Base-by-base conservation (phyloP, 352 stramenopile species). In the Phytophthora chlamydospora region DNA sequence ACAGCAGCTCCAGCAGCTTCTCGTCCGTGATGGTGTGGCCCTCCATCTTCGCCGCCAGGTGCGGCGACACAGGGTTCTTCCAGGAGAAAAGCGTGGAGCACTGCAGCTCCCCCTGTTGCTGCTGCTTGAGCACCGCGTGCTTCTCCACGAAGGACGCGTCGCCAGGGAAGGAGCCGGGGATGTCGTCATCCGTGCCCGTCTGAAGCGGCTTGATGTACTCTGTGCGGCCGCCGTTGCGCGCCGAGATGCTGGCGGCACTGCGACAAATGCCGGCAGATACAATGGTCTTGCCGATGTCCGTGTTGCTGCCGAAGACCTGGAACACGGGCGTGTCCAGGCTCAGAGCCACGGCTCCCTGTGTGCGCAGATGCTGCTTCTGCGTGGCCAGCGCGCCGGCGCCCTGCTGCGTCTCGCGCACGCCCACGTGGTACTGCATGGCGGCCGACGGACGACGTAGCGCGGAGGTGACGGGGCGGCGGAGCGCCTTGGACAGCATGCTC, bases 191-290 rank as follows among this genome's bases (percentile, higher is more conserved):
- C 1, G 74, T 88, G 14, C 97, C 97, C 6, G 96, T 99, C 73
- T 99, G 97, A 46, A 99, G 75, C 9, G 97, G 97, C 76, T 99
- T 99, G 66, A 99, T 97, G 80, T 99, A 99, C 43, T 62, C 73
- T 6, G 93, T 80, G n/a, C 62, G 71, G 3, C 57, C 52, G 4
- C 66, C 52, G 11, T 47, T 42, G 12, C 24, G 9, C 0, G 49
- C 68, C 6, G 55, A 39, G 11, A 40, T 33, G 24, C 62, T 66
- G 17, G 86, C 64, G 13, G 83, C 88, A 19, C 89, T 85, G 47
- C 87, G 80, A 43, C 97, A 89, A 40, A 99, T 93, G 27, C 94
- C 96, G 0, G 91, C 83, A n/a, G 93, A 96, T 13, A 99, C 73
- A 29, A 99, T 83, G 1, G 96, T 99, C 80, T 99, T 99, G 59